Conservation (phyloP, 441 rosid genomes). For the Melastoma candidum region DNA sequence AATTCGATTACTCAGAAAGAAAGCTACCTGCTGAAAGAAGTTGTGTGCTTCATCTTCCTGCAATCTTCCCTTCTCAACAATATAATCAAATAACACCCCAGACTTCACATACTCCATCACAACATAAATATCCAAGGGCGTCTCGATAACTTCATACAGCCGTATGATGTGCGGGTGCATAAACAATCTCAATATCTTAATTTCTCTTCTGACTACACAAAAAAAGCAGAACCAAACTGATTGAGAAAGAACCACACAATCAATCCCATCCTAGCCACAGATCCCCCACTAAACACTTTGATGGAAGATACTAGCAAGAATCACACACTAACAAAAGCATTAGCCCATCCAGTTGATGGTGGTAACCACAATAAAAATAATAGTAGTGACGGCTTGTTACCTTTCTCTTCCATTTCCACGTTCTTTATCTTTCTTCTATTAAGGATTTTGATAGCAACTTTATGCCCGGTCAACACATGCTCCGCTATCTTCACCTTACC, state of each 20-base stretch:
- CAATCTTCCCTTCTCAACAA: constrained; percentile 84
- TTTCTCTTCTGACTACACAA: constrained; percentile 34
- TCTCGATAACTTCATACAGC: constrained; percentile 90
- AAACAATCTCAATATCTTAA: constrained; percentile 74
- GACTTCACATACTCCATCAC: constrained; percentile 96
- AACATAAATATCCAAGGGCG: constrained; percentile 71
- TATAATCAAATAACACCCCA: constrained; percentile 94
- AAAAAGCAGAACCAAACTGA: no score
- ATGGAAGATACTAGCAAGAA: no score
- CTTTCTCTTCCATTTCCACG: constrained; percentile 98
- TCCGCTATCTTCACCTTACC: constrained; percentile 96
- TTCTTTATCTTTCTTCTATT: constrained; percentile 86
- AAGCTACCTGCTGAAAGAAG: constrained; percentile 87
- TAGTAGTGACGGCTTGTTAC: constrained; percentile 17
- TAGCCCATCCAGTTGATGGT: background rate
- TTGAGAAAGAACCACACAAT: no score
- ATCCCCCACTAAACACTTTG: no score
- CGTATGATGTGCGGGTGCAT: constrained; percentile 97
- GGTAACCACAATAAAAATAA: background rate
- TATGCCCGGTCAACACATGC: constrained; percentile 81
- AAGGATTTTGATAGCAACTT: constrained; percentile 95
- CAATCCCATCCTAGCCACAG: no score
- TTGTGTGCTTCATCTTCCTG: constrained; percentile 94
- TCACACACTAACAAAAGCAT: no score
- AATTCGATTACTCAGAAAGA: background rate